Evolutionary conservation across 805 yeast genomes (phyloP).

Genomic region (Debaryomyces hansenii): DNA sequence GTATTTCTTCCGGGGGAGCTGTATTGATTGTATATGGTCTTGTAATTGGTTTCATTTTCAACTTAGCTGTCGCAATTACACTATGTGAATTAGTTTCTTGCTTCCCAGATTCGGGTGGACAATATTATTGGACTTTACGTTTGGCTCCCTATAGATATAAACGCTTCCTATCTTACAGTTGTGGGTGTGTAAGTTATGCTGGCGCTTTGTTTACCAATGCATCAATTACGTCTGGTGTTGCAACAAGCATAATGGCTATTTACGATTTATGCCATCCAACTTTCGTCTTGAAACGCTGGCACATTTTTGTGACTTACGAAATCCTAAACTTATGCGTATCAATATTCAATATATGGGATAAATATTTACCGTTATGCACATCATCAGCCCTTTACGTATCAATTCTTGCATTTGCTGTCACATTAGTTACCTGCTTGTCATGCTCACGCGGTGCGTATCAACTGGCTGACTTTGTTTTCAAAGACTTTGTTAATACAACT

Average conservation of each 20-base stretch:
- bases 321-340: conserved; percentile 30
- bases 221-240: conserved; percentile 37
- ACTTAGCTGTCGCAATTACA: conserved; percentile 37
- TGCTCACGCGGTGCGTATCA: conserved; percentile 36
- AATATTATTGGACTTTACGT: conserved; percentile 42
- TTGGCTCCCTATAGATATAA: conserved; percentile 39
- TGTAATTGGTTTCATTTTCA: conserved; percentile 35
- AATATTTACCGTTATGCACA: conserved; percentile 34
- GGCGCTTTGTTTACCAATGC: conserved; percentile 43
- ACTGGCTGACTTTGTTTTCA: conserved; percentile 24
- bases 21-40: conserved; percentile 41
- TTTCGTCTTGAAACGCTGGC: conserved; percentile 34
- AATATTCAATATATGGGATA: conserved; percentile 38
- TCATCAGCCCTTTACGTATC: conserved; percentile 35
- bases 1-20: conserved; percentile 44
- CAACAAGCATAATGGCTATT: conserved; percentile 36
- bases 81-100: conserved; percentile 41
- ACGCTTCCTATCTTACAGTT: conserved; percentile 36
- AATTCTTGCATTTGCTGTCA: conserved; percentile 32
- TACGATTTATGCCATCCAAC: conserved; percentile 36
- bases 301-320: conserved; percentile 37
- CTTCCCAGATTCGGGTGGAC: conserved; percentile 44
- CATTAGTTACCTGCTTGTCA: conserved; percentile 39
- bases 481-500: conserved; percentile 18
- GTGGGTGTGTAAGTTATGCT: conserved; percentile 44